Conservation (phyloP, 441 rosid species). For the Erysimum cheiri region DNA sequence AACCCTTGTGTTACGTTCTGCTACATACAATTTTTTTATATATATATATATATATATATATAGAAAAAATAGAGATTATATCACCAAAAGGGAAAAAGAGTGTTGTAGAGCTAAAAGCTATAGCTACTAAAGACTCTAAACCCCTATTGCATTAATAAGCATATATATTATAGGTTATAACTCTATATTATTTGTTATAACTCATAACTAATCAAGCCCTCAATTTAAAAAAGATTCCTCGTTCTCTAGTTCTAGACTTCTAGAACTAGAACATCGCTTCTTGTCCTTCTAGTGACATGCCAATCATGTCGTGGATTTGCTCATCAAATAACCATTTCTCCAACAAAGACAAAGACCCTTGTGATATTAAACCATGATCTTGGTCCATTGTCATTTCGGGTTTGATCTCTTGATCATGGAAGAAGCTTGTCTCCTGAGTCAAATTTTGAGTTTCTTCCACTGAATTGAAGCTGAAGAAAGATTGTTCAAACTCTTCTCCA, state of each 20-base stretch:
- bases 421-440: constrained; percentile 45
- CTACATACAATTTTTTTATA: constrained; percentile 19
- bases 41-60: too few relatives aligned
- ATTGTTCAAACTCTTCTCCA: constrained; percentile 51
- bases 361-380: constrained; percentile 41
- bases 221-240: constrained; percentile 1
- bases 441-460: constrained; percentile 45
- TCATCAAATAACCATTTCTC: constrained; percentile 96
- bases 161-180: constrained; percentile 36
- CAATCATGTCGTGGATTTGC: constrained; percentile 48
- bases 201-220: constrained; percentile 30
- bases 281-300: constrained; percentile 57
- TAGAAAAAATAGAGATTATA: constrained; percentile 1
- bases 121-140: constrained; percentile 45
- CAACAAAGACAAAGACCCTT: constrained; percentile 69
- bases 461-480: constrained; percentile 48
- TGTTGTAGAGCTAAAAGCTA: constrained; percentile 44
- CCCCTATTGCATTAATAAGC: constrained; percentile 40
- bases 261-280: constrained; percentile 44
- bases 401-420: constrained; percentile 57
- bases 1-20: constrained; percentile 28
- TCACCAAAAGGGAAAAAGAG: constrained; percentile 43
- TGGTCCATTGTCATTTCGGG: constrained; percentile 42
- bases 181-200: constrained; percentile 34
- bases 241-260: constrained; percentile 37